Evolutionary conservation across 805 yeast species (phyloP).

Genomic region (Candida pseudoglaebosa): DNA sequence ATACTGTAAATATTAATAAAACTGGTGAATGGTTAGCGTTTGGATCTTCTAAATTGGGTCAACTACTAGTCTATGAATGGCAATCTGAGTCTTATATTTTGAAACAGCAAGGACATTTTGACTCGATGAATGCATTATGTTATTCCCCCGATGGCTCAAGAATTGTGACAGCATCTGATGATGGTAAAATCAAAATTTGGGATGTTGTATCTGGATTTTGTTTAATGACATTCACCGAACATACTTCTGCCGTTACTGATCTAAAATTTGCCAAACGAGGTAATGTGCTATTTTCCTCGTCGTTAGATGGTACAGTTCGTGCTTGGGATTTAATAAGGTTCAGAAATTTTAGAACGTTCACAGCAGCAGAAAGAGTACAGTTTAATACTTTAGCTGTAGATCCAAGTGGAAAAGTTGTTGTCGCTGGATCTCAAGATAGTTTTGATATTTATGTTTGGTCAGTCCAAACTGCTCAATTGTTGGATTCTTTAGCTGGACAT

Average conservation of each 20-base stretch:
- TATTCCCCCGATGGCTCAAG: conserved; percentile 95
- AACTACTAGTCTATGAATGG: conserved; percentile 96
- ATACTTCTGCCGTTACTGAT: conserved; percentile 82
- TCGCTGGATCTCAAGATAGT: conserved; percentile 88
- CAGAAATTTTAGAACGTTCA: conserved; percentile 91
- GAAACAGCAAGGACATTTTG: conserved; percentile 97
- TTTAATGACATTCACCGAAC: conserved; percentile 87
- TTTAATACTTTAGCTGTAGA: conserved; percentile 90
- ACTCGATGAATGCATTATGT: conserved; percentile 74
- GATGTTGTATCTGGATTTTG: conserved; percentile 91
- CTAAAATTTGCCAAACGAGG: conserved; percentile 86
- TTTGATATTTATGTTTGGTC: conserved; percentile 96
- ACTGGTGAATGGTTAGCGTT: conserved; percentile 97
- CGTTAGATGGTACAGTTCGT: conserved; percentile 93
- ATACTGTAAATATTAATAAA: conserved; percentile 71
- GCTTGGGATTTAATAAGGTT: conserved; percentile 95
- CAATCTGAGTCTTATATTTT: conserved; percentile 93
- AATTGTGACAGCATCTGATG: conserved; percentile 91
- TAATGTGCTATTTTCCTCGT: conserved; percentile 85
- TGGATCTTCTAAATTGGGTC: conserved; percentile 90
- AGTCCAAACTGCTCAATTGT: conserved; percentile 88
- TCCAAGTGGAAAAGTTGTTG: conserved; percentile 94
- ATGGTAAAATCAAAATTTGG: conserved; percentile 96
- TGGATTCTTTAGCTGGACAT: conserved; percentile 88
- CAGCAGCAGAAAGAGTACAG: conserved; percentile 85